A percentile compares a stretch with the other conserved stretches of the same genome.
These are phyloP conservation scores for Stropharia rugosoannulata DNA, from an alignment of 768 basidiomycete species.

Conservation along the genomic window DNA sequence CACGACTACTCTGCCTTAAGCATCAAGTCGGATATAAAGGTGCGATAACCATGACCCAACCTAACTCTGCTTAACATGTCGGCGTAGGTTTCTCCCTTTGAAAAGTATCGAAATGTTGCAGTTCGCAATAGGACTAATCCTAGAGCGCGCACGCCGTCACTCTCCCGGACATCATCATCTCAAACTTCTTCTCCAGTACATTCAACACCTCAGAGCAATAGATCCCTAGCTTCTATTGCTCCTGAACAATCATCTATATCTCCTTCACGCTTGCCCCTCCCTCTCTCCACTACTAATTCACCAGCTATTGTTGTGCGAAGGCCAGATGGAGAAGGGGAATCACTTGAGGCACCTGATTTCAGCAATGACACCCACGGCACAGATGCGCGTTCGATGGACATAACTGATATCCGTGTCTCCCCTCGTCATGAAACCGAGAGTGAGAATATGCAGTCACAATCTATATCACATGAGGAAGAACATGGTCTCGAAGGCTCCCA, in stretches of 20 bases:
- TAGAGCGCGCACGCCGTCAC: slow-evolving; percentile 63
- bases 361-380: slow-evolving; percentile 31
- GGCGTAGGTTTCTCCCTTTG: slow-evolving; percentile 56
- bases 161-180: slow-evolving; percentile 61
- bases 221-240: slow-evolving; percentile 39
- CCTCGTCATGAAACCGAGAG: slow-evolving; percentile 29
- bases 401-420: slow-evolving; percentile 50
- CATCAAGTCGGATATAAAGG: slow-evolving; percentile 62
- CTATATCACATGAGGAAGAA: slow-evolving; percentile 22
- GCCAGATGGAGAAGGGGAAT: slow-evolving; percentile 22
- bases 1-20: slow-evolving; percentile 55
- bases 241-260: slow-evolving; percentile 42
- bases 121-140: slow-evolving; percentile 43
- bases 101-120: slow-evolving; percentile 64
- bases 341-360: slow-evolving; percentile 21
- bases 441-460: slow-evolving; percentile 13
- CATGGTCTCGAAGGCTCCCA: slow-evolving; percentile 15
- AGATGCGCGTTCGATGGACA: slow-evolving; percentile 47
- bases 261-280: slow-evolving; percentile 48
- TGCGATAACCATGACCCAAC: slow-evolving; percentile 21
- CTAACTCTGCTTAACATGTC: background rate
- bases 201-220: slow-evolving; percentile 62
- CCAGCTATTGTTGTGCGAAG: slow-evolving; percentile 36
- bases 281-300: slow-evolving; percentile 49
- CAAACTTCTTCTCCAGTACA: slow-evolving; percentile 58